These are phyloP conservation scores for Xylaria sp. DNA, from an alignment of 2,329 filamentous ascomycete species.

Conservation along the genomic window DNA sequence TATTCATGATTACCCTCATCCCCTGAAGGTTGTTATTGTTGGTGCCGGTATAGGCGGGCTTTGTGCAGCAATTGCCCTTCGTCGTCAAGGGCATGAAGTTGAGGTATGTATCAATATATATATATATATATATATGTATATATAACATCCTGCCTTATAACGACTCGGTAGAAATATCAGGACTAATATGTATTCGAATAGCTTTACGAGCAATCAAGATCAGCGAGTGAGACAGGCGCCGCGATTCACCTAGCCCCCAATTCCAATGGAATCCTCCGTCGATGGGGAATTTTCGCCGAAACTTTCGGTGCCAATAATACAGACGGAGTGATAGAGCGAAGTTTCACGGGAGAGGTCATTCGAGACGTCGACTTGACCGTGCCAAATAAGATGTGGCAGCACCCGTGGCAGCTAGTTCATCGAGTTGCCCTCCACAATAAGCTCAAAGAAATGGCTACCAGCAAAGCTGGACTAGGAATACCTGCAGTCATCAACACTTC, in stretches of 20 bases:
- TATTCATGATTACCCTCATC: not conserved
- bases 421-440: constrained; percentile 63
- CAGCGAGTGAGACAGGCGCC: constrained; percentile 67
- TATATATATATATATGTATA: too few species aligned
- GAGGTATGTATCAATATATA: constrained; percentile 18
- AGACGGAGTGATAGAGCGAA: constrained; percentile 42
- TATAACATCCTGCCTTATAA: not conserved
- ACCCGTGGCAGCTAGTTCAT: constrained; percentile 64
- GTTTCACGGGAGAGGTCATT: constrained; percentile 38
- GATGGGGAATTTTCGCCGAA: constrained; percentile 54
- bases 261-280: constrained; percentile 64
- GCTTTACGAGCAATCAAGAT: constrained; percentile 66
- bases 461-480: constrained; percentile 50
- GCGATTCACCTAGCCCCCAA: constrained; percentile 73
- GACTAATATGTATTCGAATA: constrained; percentile 40
- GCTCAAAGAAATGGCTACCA: constrained; percentile 59
- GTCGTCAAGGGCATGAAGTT: constrained; percentile 34
- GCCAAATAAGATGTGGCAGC: constrained; percentile 60
- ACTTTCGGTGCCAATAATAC: constrained; percentile 51
- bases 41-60: constrained; percentile 51
- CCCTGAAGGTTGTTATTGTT: constrained; percentile 39
- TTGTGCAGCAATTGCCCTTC: constrained; percentile 47
- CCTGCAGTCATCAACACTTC: constrained; percentile 52
- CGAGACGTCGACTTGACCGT: constrained; percentile 51
- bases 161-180: not conserved